Base-by-base conservation (phyloP, 805 yeast genomes). In the Kluyveromyces wickerhamii region DNA sequence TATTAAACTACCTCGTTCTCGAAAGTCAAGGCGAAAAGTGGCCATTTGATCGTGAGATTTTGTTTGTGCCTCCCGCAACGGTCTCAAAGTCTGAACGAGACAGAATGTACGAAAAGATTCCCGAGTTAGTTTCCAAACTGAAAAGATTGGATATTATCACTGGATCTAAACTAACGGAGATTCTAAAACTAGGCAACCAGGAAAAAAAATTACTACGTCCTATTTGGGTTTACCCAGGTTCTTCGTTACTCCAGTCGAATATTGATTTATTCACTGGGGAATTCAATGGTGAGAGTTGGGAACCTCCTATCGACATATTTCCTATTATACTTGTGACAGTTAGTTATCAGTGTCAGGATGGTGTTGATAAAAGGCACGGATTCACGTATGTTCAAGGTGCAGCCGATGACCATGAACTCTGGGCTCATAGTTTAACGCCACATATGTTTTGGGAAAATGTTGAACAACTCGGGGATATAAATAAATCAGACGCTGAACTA, bases 321-420 rank as follows among this genome's bases (percentile, higher is more conserved):
- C 67, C 83, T 19, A 34, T 72, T 7, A 48, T 74, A 7, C 58
- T 72, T 32, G 66, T 84, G 33, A 78, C 86, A 0, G 79, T 82
- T 0, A 79, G 88, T 27, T 63, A 66, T 37, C 66, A 64, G 50
- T 72, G 69, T 13, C 79, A 74, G 43, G 84, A 77, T 52, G 85
- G 83, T 6, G 58, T 61, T 5, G 67, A 62, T 33, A 59, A 60
- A 31, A 46, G 67, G 31, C 39, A 54, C 7, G 79, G 76, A 0
- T 78, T 60, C 43, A 57, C 67, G 0, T 87, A 87, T 50, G 82
- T 86, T 1, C 96, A 86, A 56, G 96, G 96, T 1, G 92, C 95
- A 0, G 96, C 92, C 0, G 96, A 87, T 55, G 96, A 88, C 48
- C 95, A 87, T 52, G 96, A 87, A 48, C 62, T 79, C 8, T 87